phyloP scores from a whole-genome alignment of 257 asterid species.

The Solanum tacnaense region DNA sequence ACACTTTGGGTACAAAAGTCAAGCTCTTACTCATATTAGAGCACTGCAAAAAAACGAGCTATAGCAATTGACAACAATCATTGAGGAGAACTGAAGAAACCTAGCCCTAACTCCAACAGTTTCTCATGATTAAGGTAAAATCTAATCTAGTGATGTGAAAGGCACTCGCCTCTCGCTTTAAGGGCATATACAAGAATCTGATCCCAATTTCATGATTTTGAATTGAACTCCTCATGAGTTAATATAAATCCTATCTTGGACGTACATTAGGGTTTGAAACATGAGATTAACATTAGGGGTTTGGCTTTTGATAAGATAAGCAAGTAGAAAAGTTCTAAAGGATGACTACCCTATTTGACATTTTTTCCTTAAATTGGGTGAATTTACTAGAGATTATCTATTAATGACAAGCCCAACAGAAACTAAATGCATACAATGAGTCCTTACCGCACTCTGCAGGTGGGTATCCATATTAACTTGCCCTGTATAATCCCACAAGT shows the following conservation, averaged over 20 bases:
- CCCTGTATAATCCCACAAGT: neutral
- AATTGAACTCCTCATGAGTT: neutral
- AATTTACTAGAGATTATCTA: neutral
- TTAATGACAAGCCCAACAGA: neutral
- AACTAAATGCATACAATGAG: neutral
- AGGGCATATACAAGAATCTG: neutral
- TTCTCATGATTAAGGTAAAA: neutral
- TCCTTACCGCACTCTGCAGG: neutral
- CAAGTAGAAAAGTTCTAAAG: neutral
- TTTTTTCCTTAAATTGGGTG: neutral
- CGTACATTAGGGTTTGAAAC: neutral
- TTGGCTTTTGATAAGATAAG: neutral
- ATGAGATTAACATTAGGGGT: neutral
- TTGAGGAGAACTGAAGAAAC: neutral
- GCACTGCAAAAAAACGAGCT: neutral
- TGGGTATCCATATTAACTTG: neutral
- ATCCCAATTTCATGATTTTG: neutral
- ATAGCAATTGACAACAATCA: neutral
- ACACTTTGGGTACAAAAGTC: neutral
- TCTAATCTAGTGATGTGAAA: neutral
- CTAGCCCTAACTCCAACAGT: neutral
- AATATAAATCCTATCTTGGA: neutral
- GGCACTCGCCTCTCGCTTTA: neutral
- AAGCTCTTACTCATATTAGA: neutral
- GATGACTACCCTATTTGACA: neutral